These are phyloP conservation scores for Onygenales sp. DNA, from an alignment of 2,329 filamentous ascomycete species.

Conservation along the genomic window DNA sequence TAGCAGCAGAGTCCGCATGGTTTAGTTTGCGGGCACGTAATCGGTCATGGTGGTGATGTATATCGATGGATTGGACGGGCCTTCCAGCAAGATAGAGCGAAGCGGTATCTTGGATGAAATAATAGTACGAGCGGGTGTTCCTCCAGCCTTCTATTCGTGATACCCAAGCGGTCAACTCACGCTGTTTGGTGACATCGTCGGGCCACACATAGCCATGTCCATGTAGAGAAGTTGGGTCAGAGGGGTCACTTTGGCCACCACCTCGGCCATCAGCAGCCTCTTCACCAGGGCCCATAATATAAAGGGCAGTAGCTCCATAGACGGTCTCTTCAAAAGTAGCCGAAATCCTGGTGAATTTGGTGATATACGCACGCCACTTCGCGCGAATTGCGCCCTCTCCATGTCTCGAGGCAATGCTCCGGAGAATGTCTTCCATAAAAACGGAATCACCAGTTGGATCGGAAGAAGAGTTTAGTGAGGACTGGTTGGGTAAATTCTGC, in stretches of 20 bases:
- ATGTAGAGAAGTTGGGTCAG: constrained; percentile 46
- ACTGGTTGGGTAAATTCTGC: constrained; percentile 35
- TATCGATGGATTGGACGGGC: constrained; percentile 46
- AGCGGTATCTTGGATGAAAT: constrained; percentile 68
- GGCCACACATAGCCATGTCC: constrained; percentile 96
- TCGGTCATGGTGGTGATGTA: constrained; percentile 88
- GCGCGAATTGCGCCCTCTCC: constrained; percentile 83
- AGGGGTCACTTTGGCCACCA: constrained; percentile 21
- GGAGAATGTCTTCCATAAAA: constrained; percentile 80
- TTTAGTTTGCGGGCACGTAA: constrained; percentile 72
- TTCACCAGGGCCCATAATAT: constrained; percentile 70
- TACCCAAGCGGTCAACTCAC: constrained; percentile 83
- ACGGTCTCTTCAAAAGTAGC: constrained; percentile 93
- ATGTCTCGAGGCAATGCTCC: constrained; percentile 74
- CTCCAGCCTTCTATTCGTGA: constrained; percentile 95
- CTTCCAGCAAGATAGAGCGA: constrained; percentile 28
- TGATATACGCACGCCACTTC: constrained; percentile 92
- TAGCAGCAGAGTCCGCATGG: constrained; percentile 65
- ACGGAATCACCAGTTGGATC: constrained; percentile 78
- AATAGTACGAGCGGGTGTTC: constrained; percentile 89
- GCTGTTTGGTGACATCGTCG: constrained; percentile 68
- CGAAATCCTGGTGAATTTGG: constrained; percentile 83
- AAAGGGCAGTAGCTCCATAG: constrained; percentile 79
- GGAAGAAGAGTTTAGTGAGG: constrained; percentile 17
- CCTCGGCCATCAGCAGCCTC: constrained; percentile 31